Evolutionary conservation across 164 flowering plant genomes (phyloP), one percentile per base, ranked within the genome.

Genomic region (Saururus chinensis): DNA sequence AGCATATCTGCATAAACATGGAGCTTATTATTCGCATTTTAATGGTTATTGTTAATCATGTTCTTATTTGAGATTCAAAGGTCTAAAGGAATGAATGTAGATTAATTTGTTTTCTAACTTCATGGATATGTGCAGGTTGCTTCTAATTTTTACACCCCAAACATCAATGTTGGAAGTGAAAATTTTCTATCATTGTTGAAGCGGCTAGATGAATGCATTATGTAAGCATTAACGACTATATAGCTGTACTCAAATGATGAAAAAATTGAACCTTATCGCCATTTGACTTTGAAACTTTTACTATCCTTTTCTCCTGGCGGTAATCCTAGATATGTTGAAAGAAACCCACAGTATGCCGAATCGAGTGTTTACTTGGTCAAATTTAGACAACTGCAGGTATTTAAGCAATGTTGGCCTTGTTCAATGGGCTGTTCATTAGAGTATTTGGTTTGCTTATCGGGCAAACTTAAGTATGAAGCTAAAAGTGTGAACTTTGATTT

Each of bases 291-390:
- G 21, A 21, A 41, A 59, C 8, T 30, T 51, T 55, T 23, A 57
- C 30, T 51, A 66, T 30, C 58, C 53, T 54, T 63, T 58, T 59
- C 58, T 21, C 19, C 16, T 12, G 42, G 55, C 63, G 63, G 51
- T 48, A 51, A 59, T 53, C 67, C 49, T 70, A 93, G 99, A 79
- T 93, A 88, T 83, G 92, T 90, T 61, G 96, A 90, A 68, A 81
- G 76, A 73, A 93, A 90, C 79, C 92, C 95, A 26, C 99, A 93
- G 56, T 93, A 85, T 82, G 96, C 96, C 24, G 99, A 93, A 78
- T 90, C 97, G 54, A 77, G 84, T 79, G 91, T 93, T 65, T 93
- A 88, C 75, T 73, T 87, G 84, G 85, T 90, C 67, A 74, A 87
- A 76, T 93, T 93, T 76, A 84, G 89, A 51, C 99, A 90, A 67